Conservation (phyloP, 345 rosid genomes). For the Luvunga scandens region DNA sequence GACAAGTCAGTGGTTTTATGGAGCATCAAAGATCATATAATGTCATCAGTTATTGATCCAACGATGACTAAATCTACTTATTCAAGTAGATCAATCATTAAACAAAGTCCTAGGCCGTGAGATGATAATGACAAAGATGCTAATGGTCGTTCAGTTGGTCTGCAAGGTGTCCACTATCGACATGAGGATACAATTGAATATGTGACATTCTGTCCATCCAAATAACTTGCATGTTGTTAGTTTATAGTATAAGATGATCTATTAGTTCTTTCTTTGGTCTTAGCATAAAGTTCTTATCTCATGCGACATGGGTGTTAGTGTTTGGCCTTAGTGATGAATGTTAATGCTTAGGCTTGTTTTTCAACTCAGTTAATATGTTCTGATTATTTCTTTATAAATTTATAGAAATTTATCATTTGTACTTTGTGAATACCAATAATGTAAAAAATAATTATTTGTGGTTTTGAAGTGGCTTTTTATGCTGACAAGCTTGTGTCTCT, state of each 20-base stretch:
- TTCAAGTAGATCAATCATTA: slow-evolving; percentile 71
- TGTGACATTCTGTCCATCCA: slow-evolving; percentile 87
- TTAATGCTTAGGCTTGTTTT: not conserved
- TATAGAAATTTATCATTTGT: not conserved
- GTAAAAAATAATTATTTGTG: not conserved
- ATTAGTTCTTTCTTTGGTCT: not conserved
- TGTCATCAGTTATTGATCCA: slow-evolving; percentile 60
- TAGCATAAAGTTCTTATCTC: not conserved
- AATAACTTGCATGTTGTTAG: slow-evolving; percentile 42
- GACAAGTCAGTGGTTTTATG: slow-evolving; percentile 88
- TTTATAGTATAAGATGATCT: not conserved
- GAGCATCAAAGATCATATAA: slow-evolving; percentile 98
- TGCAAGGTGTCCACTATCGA: slow-evolving; percentile 83
- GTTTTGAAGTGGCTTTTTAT: slow-evolving; percentile 3
- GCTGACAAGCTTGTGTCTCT: slow-evolving; percentile 28
- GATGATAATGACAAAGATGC: slow-evolving; percentile 65
- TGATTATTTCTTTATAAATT: not conserved
- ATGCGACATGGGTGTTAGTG: not conserved
- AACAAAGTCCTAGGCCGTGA: slow-evolving; percentile 43
- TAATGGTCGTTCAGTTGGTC: slow-evolving; percentile 73
- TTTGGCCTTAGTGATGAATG: not conserved
- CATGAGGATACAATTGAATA: slow-evolving; percentile 98
- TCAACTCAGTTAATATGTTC: not conserved
- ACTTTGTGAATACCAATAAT: not conserved
- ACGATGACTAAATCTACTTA: slow-evolving; percentile 52